These are phyloP conservation scores for Hemileccinum rubropunctum DNA, from an alignment of 768 basidiomycete species.

Conservation along the genomic window DNA sequence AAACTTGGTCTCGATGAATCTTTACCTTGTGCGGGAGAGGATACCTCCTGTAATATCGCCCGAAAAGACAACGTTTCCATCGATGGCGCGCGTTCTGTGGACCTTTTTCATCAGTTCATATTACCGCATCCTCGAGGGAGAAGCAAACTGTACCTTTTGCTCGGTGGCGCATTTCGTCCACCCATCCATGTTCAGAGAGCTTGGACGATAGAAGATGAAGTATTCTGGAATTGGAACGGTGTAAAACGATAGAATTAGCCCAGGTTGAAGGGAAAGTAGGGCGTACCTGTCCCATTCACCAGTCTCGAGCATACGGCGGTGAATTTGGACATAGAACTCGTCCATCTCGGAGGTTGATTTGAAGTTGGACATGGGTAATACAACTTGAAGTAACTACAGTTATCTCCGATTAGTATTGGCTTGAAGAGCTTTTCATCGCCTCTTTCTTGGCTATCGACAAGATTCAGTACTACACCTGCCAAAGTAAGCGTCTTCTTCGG, in stretches of 20 bases:
- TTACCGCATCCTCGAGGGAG: neutral
- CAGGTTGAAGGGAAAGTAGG: neutral
- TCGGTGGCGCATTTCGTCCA: conserved; percentile 55
- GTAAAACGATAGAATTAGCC: conserved; percentile 2
- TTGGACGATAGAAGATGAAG: conserved; percentile 46
- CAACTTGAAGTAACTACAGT: too few species aligned
- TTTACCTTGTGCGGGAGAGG: conserved; percentile 44
- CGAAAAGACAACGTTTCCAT: conserved; percentile 51
- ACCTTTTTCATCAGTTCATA: neutral
- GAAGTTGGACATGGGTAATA: too few species aligned
- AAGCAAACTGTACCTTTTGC: conserved; percentile 47
- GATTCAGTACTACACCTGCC: conserved; percentile 10
- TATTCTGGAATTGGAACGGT: conserved; percentile 39
- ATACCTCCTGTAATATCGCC: conserved; percentile 44
- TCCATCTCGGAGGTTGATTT: conserved; percentile 25
- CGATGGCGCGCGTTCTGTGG: conserved; percentile 44
- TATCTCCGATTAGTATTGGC: too few species aligned
- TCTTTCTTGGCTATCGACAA: too few species aligned
- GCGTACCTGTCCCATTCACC: conserved; percentile 76
- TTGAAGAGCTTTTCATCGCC: too few species aligned
- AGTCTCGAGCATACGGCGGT: conserved; percentile 61
- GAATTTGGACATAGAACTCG: conserved; percentile 42
- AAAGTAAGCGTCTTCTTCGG: conserved; percentile 18
- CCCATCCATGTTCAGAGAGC: conserved; percentile 69
- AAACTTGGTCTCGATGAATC: neutral